Evolutionary conservation across 164 flowering plant species (phyloP).

Genomic region (Vitis rupestris): DNA sequence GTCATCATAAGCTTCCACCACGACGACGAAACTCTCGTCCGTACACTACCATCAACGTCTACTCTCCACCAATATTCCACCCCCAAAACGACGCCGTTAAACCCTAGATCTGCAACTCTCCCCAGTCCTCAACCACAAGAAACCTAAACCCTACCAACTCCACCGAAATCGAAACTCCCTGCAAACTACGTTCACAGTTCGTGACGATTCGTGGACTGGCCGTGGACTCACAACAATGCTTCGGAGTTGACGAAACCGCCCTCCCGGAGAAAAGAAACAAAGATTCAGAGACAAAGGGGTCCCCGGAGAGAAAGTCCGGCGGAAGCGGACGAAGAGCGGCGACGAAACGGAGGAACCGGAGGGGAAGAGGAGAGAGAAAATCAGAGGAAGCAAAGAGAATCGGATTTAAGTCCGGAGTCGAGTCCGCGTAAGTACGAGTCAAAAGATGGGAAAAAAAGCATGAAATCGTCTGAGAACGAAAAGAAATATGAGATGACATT

Average conservation of each 20-base stretch:
- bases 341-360: constrained; percentile 7
- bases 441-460: constrained; percentile 31
- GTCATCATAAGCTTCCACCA: constrained; percentile 54
- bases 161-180: neutral
- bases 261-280: too few species aligned
- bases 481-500: constrained; percentile 15
- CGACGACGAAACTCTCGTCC: constrained; percentile 6
- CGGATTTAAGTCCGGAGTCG: constrained; percentile 21
- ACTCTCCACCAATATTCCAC: too few species aligned
- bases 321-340: neutral
- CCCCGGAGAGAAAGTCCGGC: neutral
- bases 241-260: too few species aligned
- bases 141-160: constrained; percentile 5
- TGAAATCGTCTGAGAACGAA: constrained; percentile 27
- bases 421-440: constrained; percentile 36
- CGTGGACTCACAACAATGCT: too few species aligned
- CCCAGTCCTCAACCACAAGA: neutral
- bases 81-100: neutral
- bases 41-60: constrained; percentile 33
- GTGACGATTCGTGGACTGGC: too few species aligned
- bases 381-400: constrained; percentile 8
- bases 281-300: neutral
- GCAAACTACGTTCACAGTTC: too few species aligned
- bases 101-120: constrained; percentile 14
- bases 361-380: constrained; percentile 13